A percentile compares a stretch with the other conserved stretches of the same genome.
phyloP scores from a whole-genome alignment of 2,329 filamentous ascomycete genomes.

The Thyridium curvatum region DNA sequence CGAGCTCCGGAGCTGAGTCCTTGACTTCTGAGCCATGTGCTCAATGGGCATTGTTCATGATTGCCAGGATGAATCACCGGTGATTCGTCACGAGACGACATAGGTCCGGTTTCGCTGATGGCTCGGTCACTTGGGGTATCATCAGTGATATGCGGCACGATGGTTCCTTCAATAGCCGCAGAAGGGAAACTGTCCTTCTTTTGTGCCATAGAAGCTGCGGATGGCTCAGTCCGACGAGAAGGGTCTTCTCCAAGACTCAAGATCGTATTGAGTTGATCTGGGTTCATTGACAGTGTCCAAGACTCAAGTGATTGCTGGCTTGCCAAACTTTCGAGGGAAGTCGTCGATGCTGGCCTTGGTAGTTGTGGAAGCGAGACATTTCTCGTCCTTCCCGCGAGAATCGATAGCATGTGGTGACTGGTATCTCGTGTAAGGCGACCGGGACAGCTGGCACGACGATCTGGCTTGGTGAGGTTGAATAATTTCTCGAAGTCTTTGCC shows the following conservation, averaged over 20 bases:
- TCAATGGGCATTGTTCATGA: constrained; percentile 13
- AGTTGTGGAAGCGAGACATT: too few species aligned
- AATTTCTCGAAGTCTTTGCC: too few species aligned
- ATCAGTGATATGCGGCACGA: too few species aligned
- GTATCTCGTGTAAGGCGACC: constrained; percentile 1
- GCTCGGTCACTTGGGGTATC: too few species aligned
- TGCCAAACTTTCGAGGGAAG: too few species aligned
- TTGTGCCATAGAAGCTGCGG: constrained; percentile 1
- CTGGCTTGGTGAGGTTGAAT: not conserved
- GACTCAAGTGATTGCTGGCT: constrained; percentile 7
- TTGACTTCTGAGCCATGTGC: constrained; percentile 15
- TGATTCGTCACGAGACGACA: too few species aligned
- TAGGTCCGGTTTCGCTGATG: too few species aligned
- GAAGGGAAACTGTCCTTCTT: too few species aligned
- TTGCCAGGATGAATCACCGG: not conserved
- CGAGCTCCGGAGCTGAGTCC: constrained; percentile 8
- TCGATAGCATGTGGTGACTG: too few species aligned
- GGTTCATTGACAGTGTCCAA: constrained; percentile 5
- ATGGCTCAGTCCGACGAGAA: constrained; percentile 1
- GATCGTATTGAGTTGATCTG: not conserved
- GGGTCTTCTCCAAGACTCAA: not conserved
- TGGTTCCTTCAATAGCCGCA: too few species aligned
- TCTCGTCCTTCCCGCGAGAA: too few species aligned
- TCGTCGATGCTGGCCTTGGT: too few species aligned
- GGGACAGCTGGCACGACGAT: constrained; percentile 4